These are phyloP conservation scores for Aspergillus caelatus DNA, from an alignment of 2,329 filamentous ascomycete species.

Conservation along the genomic window DNA sequence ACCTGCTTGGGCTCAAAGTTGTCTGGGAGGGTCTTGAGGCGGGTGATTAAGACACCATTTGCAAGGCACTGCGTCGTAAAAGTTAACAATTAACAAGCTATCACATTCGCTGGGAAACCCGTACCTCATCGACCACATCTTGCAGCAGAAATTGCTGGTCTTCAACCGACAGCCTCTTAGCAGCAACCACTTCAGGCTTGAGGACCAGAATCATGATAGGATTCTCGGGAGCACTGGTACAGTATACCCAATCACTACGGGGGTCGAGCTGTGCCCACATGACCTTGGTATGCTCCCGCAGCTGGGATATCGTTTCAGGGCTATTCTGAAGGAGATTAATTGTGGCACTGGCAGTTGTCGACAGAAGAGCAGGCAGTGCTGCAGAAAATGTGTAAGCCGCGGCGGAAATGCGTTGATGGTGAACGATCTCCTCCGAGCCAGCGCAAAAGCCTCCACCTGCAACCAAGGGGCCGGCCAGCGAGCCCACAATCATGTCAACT, in stretches of 20 bases:
- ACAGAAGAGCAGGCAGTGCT: constrained; percentile 87
- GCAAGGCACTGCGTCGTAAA: constrained; percentile 64
- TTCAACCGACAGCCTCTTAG: constrained; percentile 66
- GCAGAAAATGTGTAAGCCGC: constrained; percentile 95
- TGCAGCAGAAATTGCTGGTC: constrained; percentile 86
- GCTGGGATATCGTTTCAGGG: constrained; percentile 75
- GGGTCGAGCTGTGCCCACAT: constrained; percentile 89
- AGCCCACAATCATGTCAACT: constrained; percentile 97
- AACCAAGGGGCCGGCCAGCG: constrained; percentile 84
- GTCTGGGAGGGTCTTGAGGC: constrained; percentile 77
- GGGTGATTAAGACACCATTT: constrained; percentile 87
- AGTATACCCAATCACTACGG: constrained; percentile 87
- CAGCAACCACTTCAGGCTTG: constrained; percentile 78
- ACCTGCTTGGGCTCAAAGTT: constrained; percentile 68
- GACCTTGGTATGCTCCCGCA: constrained; percentile 82
- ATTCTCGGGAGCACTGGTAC: constrained; percentile 80
- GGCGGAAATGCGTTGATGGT: constrained; percentile 92
- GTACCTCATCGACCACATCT: constrained; percentile 94
- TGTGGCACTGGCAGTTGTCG: constrained; percentile 93
- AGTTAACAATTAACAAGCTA: background rate
- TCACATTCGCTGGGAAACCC: constrained; percentile 27
- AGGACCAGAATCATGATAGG: constrained; percentile 82
- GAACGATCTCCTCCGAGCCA: constrained; percentile 85
- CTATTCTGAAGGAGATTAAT: constrained; percentile 82
- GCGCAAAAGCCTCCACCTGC: constrained; percentile 96